Percentiles rank a stretch among this genome's conserved stretches.
Evolutionary conservation across 805 yeast species (phyloP).

Genomic region (Lipomyces spencermartinsiae): DNA sequence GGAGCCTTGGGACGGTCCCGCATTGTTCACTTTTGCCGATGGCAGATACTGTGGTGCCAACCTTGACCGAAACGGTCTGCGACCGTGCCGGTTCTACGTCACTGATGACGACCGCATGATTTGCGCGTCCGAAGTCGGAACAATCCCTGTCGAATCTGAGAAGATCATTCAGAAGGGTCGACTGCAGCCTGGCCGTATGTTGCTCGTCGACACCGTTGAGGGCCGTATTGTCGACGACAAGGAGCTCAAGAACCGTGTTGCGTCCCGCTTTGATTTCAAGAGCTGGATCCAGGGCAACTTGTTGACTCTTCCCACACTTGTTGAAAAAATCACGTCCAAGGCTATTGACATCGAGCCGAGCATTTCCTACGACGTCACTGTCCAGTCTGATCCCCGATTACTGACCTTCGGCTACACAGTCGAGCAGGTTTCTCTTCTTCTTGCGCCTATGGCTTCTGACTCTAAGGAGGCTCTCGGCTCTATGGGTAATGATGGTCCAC

Average conservation of each 20-base stretch:
- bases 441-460: slow-evolving; percentile 91
- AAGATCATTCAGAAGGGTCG: slow-evolving; percentile 88
- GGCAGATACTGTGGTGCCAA: slow-evolving; percentile 99
- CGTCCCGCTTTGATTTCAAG: slow-evolving; percentile 87
- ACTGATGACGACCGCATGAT: slow-evolving; percentile 94
- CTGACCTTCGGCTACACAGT: slow-evolving; percentile 91
- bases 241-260: slow-evolving; percentile 79
- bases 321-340: slow-evolving; percentile 58
- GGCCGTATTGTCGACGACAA: slow-evolving; percentile 94
- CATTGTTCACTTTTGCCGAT: slow-evolving; percentile 93
- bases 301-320: slow-evolving; percentile 80
- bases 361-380: slow-evolving; percentile 47
- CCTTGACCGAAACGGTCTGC: slow-evolving; percentile 93
- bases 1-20: slow-evolving; percentile 99
- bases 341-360: slow-evolving; percentile 39
- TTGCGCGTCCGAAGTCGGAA: slow-evolving; percentile 99
- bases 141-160: slow-evolving; percentile 84
- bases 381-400: slow-evolving; percentile 83
- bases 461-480: slow-evolving; percentile 97
- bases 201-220: slow-evolving; percentile 89
- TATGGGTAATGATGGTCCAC: slow-evolving; percentile 97
- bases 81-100: slow-evolving; percentile 97
- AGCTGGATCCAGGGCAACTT: slow-evolving; percentile 89
- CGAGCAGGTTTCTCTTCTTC: slow-evolving; percentile 81
- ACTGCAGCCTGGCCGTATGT: slow-evolving; percentile 94